phyloP scores from a whole-genome alignment of 805 yeast genomes.

The Saturnispora mendoncae region DNA sequence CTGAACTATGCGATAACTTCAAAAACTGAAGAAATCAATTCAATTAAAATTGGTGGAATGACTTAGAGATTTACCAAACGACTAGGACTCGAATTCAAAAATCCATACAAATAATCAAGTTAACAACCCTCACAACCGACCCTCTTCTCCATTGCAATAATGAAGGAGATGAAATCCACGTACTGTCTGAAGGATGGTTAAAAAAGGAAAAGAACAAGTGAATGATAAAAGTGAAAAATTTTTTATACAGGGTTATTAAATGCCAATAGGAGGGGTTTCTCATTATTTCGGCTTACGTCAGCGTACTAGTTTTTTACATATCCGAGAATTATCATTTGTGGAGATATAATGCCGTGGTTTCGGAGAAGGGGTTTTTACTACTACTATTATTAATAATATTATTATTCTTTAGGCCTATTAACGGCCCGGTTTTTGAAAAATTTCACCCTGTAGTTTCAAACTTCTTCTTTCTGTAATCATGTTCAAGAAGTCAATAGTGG shows the following conservation, averaged over 20 bases:
- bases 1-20: neutral
- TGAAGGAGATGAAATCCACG: constrained; percentile 18
- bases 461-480: constrained; percentile 12
- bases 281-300: too few relatives aligned
- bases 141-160: constrained; percentile 5
- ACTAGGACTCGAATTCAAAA: constrained; percentile 1
- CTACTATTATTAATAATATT: too few relatives aligned
- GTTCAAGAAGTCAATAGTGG: constrained; percentile 25
- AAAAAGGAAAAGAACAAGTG: constrained; percentile 5
- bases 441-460: neutral
- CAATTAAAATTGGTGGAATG: neutral
- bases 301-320: too few relatives aligned
- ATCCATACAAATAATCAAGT: neutral
- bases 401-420: too few relatives aligned
- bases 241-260: too few relatives aligned
- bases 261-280: too few relatives aligned
- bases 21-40: constrained; percentile 5
- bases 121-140: neutral
- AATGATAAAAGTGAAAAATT: too few relatives aligned
- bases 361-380: neutral
- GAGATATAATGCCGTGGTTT: too few relatives aligned
- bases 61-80: constrained; percentile 6
- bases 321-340: too few relatives aligned
- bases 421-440: constrained; percentile 5
- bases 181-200: constrained; percentile 31